A percentile compares a stretch with the other conserved stretches of the same genome.
Evolutionary conservation across 2,329 filamentous ascomycete species (phyloP).

Genomic region (Penicillium sp.): DNA sequence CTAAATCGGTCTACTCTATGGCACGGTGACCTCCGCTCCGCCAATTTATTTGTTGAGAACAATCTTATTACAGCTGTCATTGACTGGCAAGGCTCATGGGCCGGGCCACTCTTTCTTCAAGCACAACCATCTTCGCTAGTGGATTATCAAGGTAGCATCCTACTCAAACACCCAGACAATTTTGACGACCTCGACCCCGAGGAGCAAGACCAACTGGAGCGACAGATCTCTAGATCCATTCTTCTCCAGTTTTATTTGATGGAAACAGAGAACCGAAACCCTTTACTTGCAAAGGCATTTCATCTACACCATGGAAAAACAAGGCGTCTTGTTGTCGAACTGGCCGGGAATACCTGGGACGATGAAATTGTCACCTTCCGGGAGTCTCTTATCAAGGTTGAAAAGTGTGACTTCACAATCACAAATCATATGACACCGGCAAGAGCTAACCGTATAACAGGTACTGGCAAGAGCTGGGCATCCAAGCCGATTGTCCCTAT

Average conservation of each 20-base stretch:
- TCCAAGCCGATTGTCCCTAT: no score
- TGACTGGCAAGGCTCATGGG: constrained; percentile 41
- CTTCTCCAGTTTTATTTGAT: constrained; percentile 22
- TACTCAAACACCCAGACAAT: constrained; percentile 22
- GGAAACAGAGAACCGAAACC: constrained; percentile 15
- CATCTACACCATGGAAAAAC: constrained; percentile 22
- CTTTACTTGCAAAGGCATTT: constrained; percentile 16
- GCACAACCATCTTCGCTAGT: constrained; percentile 21
- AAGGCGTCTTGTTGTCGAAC: constrained; percentile 18
- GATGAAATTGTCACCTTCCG: constrained; percentile 24
- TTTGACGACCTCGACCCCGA: constrained; percentile 18
- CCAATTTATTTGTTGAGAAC: constrained; percentile 39
- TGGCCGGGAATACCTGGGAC: constrained; percentile 22
- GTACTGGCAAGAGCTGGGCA: no score
- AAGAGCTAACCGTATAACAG: no score
- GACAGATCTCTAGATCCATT: constrained; percentile 20
- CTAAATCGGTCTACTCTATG: constrained; percentile 33
- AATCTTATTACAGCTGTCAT: constrained; percentile 38
- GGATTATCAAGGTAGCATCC: constrained; percentile 24
- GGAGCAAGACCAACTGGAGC: constrained; percentile 12
- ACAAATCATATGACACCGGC: no score
- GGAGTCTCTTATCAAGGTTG: constrained; percentile 23
- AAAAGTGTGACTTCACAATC: constrained; percentile 19
- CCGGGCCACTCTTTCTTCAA: constrained; percentile 24
- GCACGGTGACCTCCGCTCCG: constrained; percentile 38